These are phyloP conservation scores for Hypoxylon sp. DNA, from an alignment of 2,329 filamentous ascomycete genomes.

Conservation along the genomic window DNA sequence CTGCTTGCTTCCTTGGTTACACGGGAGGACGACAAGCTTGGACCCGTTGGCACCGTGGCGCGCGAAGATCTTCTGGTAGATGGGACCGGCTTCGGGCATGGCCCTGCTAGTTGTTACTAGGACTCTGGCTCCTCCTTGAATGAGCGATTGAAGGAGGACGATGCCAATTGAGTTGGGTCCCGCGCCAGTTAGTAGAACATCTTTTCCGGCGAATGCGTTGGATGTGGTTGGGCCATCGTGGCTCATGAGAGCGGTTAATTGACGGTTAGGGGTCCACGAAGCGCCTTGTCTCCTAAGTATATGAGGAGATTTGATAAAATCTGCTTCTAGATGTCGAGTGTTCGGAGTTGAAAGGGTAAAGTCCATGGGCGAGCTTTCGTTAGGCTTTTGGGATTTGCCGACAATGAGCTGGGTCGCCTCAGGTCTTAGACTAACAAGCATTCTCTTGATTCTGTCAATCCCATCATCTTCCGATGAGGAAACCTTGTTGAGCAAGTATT, in stretches of 20 bases:
- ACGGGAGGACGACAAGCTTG: slow-evolving; percentile 56
- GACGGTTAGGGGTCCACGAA: slow-evolving; percentile 33
- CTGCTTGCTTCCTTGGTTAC: slow-evolving; percentile 59
- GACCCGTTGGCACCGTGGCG: slow-evolving; percentile 54
- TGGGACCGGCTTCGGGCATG: slow-evolving; percentile 50
- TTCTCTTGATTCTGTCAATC: slow-evolving; percentile 17
- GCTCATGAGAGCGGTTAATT: slow-evolving; percentile 31
- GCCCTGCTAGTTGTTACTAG: slow-evolving; percentile 58
- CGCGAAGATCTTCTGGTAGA: slow-evolving; percentile 56
- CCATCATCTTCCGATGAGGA: slow-evolving; percentile 9
- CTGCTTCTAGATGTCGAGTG: background rate
- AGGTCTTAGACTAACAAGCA: slow-evolving; percentile 24
- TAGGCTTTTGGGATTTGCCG: background rate
- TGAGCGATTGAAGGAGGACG: slow-evolving; percentile 38
- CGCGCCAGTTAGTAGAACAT: slow-evolving; percentile 42
- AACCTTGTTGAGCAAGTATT: slow-evolving; percentile 34
- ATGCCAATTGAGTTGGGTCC: slow-evolving; percentile 46
- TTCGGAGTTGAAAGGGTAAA: background rate
- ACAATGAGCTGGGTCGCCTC: background rate
- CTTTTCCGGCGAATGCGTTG: slow-evolving; percentile 34
- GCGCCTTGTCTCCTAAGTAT: slow-evolving; percentile 35
- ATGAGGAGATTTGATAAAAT: slow-evolving; percentile 30
- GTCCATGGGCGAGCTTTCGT: background rate
- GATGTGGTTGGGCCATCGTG: background rate
- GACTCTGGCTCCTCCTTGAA: slow-evolving; percentile 49